A percentile compares a stretch with the other conserved stretches of the same genome.
phyloP scores from a whole-genome alignment of 179 eudicot species.

The Beta lomatogona region DNA sequence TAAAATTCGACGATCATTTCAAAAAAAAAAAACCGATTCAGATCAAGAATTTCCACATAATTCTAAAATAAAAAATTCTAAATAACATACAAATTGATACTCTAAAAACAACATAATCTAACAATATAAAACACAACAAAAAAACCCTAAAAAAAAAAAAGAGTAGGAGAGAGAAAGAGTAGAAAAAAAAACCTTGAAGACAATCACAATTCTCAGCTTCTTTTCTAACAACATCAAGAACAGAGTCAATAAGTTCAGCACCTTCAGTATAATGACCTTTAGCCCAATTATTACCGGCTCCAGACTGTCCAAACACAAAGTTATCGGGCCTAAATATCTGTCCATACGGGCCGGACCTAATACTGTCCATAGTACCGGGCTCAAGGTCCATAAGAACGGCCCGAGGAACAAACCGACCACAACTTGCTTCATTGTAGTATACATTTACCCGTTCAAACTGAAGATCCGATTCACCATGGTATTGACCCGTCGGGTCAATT shows the following conservation, averaged over 20 bases:
- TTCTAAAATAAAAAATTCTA: too few relatives aligned
- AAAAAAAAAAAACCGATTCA: too few relatives aligned
- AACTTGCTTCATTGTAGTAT: constrained; percentile 71
- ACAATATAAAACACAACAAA: too few relatives aligned
- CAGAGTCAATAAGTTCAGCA: constrained; percentile 68
- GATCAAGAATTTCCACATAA: too few relatives aligned
- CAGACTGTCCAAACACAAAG: constrained; percentile 66
- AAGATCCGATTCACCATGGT: constrained; percentile 36
- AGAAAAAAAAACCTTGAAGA: constrained; percentile 58
- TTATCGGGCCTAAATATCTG: constrained; percentile 73
- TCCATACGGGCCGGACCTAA: constrained; percentile 59
- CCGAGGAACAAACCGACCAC: constrained; percentile 66
- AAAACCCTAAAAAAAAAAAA: too few relatives aligned
- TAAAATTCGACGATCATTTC: too few relatives aligned
- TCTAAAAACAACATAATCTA: too few relatives aligned
- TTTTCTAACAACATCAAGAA: constrained; percentile 75
- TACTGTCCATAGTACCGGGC: constrained; percentile 75
- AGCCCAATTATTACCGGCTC: constrained; percentile 88
- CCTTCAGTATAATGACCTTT: constrained; percentile 83
- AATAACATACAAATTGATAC: too few relatives aligned
- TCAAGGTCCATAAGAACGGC: constrained; percentile 73
- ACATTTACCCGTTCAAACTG: constrained; percentile 73
- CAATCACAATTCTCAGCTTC: constrained; percentile 76
- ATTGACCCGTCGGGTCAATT: constrained; percentile 56
- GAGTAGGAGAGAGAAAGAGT: too few relatives aligned